Evolutionary conservation across 2,329 filamentous ascomycete genomes (phyloP), one percentile per base, ranked within the genome.

Genomic region (Neofusicoccum sp.): DNA sequence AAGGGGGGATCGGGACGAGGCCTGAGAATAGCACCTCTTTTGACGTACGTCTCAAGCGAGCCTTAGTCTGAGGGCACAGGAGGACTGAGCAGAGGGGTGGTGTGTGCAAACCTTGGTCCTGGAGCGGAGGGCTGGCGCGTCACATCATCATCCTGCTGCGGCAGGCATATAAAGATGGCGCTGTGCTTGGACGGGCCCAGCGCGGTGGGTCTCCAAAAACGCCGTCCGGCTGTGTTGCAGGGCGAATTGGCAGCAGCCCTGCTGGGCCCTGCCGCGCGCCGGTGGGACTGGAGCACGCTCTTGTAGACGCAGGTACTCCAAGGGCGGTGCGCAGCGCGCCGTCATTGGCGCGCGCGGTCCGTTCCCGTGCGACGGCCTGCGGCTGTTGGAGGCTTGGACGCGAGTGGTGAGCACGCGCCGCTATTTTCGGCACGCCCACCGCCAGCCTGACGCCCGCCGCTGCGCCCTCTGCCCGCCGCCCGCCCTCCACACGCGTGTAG

Each of bases 221-320:
- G 48, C 41, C n/a, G 57, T 59, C 24, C 57, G 57, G 57, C 57
- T 59, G 57, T 59, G 57, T 61, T 61, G 57, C 47, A 56, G 59
- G 44, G 38, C 36, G 59, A 28, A 51, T 54, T 41, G 59, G 40
- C 51, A 45, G 40, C 24, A 53, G 49, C 45, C 33, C 26, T 44
- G 43, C 30, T 41, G 34, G 45, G 30, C 57, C 45, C 45, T 48
- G 58, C 36, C 47, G 41, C 49, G 48, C 48, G 44, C 38, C 48
- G 40, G 40, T 54, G 40, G 30, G 38, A 61, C 41, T 30, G 36
- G 45, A 40, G 47, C 30, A 48, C 33, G 31, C 40, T 61, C 40
- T 41, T 20, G 30, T 45, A 49, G 44, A 59, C 44, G 59, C 59
- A 61, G 59, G 59, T 61, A 61, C 59, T 61, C 44, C 44, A 59